phyloP scores from a whole-genome alignment of 2,329 filamentous ascomycete species.

The Anthostomella pinea region DNA sequence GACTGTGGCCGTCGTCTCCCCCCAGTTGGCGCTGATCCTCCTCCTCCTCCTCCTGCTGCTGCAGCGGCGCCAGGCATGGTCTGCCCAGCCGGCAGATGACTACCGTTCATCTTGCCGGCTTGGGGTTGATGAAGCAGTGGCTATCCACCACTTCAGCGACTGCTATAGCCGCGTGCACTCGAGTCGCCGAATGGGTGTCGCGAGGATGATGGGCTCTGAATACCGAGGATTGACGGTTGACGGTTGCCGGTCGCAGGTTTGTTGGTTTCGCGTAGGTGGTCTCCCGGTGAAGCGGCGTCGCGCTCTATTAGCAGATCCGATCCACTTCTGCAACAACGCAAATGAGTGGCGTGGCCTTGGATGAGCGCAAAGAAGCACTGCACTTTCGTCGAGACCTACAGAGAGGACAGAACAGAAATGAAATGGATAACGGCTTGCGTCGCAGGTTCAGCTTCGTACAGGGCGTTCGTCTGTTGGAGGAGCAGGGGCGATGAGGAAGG shows the following conservation, averaged over 20 bases:
- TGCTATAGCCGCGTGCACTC: constrained; percentile 10
- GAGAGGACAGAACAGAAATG: too few relatives aligned
- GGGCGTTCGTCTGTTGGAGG: too few relatives aligned
- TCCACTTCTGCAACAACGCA: constrained; percentile 17
- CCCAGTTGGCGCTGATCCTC: constrained; percentile 27
- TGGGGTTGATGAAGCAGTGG: constrained; percentile 43
- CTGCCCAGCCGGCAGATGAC: constrained; percentile 76
- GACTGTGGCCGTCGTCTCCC: constrained; percentile 39
- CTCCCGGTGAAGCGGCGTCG: constrained; percentile 14
- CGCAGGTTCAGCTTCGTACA: too few relatives aligned
- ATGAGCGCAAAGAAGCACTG: constrained; percentile 6
- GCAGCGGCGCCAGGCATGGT: constrained; percentile 52
- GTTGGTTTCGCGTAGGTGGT: constrained; percentile 12
- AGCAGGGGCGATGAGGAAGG: too few relatives aligned
- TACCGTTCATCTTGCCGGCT: constrained; percentile 74
- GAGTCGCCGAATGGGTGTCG: too few relatives aligned
- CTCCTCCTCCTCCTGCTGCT: constrained; percentile 30
- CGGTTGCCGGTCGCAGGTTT: too few relatives aligned
- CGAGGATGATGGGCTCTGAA: too few relatives aligned
- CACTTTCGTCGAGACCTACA: too few relatives aligned
- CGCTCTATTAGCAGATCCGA: constrained; percentile 21
- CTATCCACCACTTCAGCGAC: constrained; percentile 30
- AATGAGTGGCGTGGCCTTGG: constrained; percentile 13
- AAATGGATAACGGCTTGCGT: too few relatives aligned
- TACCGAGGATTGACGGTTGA: too few relatives aligned